Base-by-base conservation (phyloP, 257 asterid species). In the Prunella vulgaris region DNA sequence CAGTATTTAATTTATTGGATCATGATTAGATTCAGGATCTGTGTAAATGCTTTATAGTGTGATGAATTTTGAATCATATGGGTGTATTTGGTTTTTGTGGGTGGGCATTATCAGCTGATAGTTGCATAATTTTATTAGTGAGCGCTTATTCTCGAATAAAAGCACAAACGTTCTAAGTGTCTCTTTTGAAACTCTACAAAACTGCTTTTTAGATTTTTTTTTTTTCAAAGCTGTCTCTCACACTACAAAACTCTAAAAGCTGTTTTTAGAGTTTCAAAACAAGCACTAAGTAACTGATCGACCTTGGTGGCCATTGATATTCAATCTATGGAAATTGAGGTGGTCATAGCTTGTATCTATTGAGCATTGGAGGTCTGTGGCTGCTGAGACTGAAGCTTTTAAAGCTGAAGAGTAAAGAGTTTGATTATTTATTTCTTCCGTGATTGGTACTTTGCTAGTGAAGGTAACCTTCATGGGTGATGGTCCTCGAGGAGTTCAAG, bases 401-500 rank as follows among this genome's bases (percentile, higher is more conserved):
- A 15, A n/a, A n/a, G n/a, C n/a, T n/a, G n/a, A n/a, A n/a, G n/a
- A n/a, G n/a, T n/a, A n/a, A n/a, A n/a, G n/a, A n/a, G n/a, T n/a
- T n/a, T n/a, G n/a, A 35, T 17, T 32, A 32, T 58, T 51, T 66
- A 65, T 71, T 60, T 68, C 57, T 56, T 59, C 28, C 28, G 28
- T 64, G 25, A 66, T 69, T 62, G 46, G 46, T 72, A 18, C 69
- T 64, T 74, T 72, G 28, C 42, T 24, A 69, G 79, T 56, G 72
- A 72, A 77, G 62, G 48, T 74, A 27, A 71, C 70, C 79, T 84
- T 78, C 76, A 89, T 86, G 93, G 92, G 84, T 75, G 96, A 87
- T 85, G 90, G 88, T 76, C 95, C 95, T 74, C 81, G 76, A 72
- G 92, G 88, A 54, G 74, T 89, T 77, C 80, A 85, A 74, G 60